Evolutionary conservation across 1,284 basidiomycete genomes (phyloP).

Genomic region (Acaromyces ingoldii): DNA sequence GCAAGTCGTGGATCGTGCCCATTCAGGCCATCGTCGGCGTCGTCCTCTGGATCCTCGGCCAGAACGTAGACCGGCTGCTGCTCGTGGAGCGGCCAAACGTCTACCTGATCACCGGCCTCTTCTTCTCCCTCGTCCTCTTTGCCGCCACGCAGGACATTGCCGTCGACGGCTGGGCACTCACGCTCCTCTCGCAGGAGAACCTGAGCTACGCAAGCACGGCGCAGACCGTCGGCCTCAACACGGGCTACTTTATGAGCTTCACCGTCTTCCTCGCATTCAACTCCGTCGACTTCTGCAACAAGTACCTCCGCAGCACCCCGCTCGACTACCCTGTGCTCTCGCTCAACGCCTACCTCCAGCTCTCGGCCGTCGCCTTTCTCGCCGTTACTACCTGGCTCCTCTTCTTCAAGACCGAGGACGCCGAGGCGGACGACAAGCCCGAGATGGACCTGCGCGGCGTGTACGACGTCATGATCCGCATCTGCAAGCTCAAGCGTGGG

Average conservation of each 20-base stretch:
- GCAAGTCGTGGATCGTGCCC: conserved; percentile 98
- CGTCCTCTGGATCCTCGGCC: conserved; percentile 80
- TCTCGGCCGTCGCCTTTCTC: conserved; percentile 78
- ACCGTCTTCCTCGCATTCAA: conserved; percentile 97
- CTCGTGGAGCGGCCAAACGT: conserved; percentile 78
- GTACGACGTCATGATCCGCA: conserved; percentile 90
- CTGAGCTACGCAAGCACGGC: conserved; percentile 95
- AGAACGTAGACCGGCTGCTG: conserved; percentile 72
- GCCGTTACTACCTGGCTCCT: conserved; percentile 79
- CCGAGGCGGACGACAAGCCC: conserved; percentile 57
- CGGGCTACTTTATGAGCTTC: conserved; percentile 92
- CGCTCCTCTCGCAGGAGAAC: conserved; percentile 89
- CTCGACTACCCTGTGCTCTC: conserved; percentile 74
- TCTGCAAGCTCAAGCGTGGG: conserved; percentile 83
- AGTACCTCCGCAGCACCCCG: conserved; percentile 62
- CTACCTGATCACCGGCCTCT: conserved; percentile 73
- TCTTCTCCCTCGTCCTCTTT: conserved; percentile 85
- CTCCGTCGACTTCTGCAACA: conserved; percentile 70
- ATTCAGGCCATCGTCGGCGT: conserved; percentile 87
- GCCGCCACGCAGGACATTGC: conserved; percentile 99
- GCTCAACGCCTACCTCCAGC: conserved; percentile 75
- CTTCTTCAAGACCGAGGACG: conserved; percentile 76
- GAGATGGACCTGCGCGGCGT: conserved; percentile 87
- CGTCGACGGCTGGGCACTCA: conserved; percentile 97
- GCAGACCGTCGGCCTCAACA: conserved; percentile 94